Percentiles rank a stretch among this genome's conserved stretches.
phyloP scores from a whole-genome alignment of 768 basidiomycete species.

The Pleurotus djamor region DNA sequence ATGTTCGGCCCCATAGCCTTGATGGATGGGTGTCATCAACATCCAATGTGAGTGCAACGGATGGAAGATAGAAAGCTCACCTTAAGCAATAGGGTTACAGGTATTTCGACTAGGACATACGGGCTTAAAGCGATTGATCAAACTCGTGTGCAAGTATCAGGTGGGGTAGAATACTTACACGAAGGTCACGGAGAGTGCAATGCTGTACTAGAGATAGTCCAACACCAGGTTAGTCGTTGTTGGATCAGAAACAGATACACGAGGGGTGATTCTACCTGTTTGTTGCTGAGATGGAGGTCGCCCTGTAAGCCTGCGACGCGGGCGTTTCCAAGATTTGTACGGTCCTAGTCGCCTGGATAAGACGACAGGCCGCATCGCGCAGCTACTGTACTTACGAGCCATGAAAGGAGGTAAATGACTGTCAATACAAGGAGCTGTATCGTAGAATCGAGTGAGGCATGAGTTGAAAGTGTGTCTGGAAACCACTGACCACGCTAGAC shows the following conservation, averaged over 20 bases:
- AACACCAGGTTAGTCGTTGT: not conserved
- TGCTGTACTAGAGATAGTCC: conserved; percentile 34
- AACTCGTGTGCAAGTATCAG: not conserved
- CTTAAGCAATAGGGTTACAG: conserved; percentile 60
- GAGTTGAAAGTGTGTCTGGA: too few relatives aligned
- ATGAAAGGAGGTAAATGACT: conserved; percentile 50
- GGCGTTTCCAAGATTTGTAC: conserved; percentile 58
- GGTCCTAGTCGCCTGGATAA: conserved; percentile 29
- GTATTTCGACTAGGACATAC: conserved; percentile 57
- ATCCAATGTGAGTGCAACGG: not conserved
- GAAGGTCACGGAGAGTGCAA: conserved; percentile 46
- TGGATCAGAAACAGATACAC: not conserved
- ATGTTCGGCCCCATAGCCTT: conserved; percentile 53
- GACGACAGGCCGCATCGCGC: not conserved
- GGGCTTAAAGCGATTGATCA: conserved; percentile 19
- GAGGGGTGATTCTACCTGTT: conserved; percentile 12
- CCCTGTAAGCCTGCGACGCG: conserved; percentile 58
- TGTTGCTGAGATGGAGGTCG: conserved; percentile 47
- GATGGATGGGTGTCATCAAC: not conserved
- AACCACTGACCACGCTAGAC: not conserved
- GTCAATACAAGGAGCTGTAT: conserved; percentile 27
- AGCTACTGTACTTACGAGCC: conserved; percentile 35
- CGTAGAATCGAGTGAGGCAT: too few relatives aligned
- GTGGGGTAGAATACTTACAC: not conserved
- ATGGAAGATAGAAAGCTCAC: conserved; percentile 18